Percentiles rank a stretch among this genome's conserved stretches.
phyloP scores from a whole-genome alignment of 441 rosid genomes.

The Pelargonium citronellum region DNA sequence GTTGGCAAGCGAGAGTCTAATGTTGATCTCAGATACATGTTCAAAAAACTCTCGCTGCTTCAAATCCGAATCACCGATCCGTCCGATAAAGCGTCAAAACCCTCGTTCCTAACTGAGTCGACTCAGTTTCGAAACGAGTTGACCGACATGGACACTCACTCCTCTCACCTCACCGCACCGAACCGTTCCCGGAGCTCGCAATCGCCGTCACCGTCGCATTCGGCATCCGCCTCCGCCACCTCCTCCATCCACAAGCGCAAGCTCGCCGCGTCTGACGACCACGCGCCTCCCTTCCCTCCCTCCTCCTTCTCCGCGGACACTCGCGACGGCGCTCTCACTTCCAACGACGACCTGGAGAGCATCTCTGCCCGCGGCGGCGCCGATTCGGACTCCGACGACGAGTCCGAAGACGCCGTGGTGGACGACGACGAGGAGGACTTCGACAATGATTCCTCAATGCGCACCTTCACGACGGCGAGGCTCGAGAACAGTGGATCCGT shows the following conservation, averaged over 20 bases:
- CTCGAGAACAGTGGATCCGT: constrained; percentile 50
- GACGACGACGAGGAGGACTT: constrained; percentile 88
- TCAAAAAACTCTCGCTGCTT: no score
- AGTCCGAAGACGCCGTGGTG: constrained; percentile 70
- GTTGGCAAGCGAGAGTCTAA: no score
- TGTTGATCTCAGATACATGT: no score
- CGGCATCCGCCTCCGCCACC: constrained; percentile 91
- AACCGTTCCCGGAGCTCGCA: constrained; percentile 89
- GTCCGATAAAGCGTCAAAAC: constrained; percentile 15
- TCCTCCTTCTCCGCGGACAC: constrained; percentile 89
- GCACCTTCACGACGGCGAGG: constrained; percentile 77
- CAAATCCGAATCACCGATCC: constrained; percentile 1
- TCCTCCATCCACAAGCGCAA: constrained; percentile 93
- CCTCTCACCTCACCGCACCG: constrained; percentile 66
- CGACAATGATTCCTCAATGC: constrained; percentile 85
- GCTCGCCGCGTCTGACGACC: constrained; percentile 62
- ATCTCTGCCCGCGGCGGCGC: constrained; percentile 80
- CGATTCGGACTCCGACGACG: constrained; percentile 76
- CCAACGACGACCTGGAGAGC: constrained; percentile 96
- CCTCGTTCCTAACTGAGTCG: constrained; percentile 11
- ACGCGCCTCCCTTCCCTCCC: constrained; percentile 73
- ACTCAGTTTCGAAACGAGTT: neutral
- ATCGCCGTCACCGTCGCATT: constrained; percentile 89
- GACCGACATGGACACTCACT: constrained; percentile 59
- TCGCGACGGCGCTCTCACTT: constrained; percentile 80